Base-by-base conservation (phyloP, 306 rosid genomes). In the Trifolium dubium region DNA sequence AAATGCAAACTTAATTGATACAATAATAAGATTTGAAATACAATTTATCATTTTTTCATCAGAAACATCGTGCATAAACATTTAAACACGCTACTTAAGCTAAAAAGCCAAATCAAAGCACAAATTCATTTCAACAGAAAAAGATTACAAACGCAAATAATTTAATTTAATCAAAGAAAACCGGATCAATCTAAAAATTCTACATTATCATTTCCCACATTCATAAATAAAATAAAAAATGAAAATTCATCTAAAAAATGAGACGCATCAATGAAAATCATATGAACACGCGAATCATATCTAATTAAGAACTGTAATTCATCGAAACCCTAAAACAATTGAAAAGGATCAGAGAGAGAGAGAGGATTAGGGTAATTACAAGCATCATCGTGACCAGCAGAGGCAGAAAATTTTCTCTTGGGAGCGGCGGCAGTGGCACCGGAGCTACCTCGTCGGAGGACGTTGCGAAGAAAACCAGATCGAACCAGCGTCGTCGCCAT, bases 341-440 rank as follows among this genome's bases (percentile, higher is more conserved):
- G 3, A 66, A 64, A 37, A 46, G 74, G 47, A 47, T 4, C 53
- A 43, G 76, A 76, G 47, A 61, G 67, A 32, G 76, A 32, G 75
- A 41, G 15, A n/a, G 13, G 39, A 10, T n/a, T 10, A 62, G 49
- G 63, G 50, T 17, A 47, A 80, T 75, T 14, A 94, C 99, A 71
- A 37, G 86, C 96, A 74, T 94, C 99, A 72, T 92, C 90, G 84
- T 92, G 97, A 69, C 74, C 85, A 14, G 97, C 79, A 72, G 97
- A 85, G 73, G 95, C 87, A 56, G 97, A 67, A 64, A 85, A 89
- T 78, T 82, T 83, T 55, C 96, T 86, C 76, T 84, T 90, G 5
- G 92, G 71, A 65, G 80, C 73, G 49, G 80, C 73, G 49, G 84
- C 74, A 10, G 92, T 40, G 59, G 60, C 85, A 79, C 90, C 65